phyloP scores from a whole-genome alignment of 805 yeast genomes.

The Lachancea dasiensis region DNA sequence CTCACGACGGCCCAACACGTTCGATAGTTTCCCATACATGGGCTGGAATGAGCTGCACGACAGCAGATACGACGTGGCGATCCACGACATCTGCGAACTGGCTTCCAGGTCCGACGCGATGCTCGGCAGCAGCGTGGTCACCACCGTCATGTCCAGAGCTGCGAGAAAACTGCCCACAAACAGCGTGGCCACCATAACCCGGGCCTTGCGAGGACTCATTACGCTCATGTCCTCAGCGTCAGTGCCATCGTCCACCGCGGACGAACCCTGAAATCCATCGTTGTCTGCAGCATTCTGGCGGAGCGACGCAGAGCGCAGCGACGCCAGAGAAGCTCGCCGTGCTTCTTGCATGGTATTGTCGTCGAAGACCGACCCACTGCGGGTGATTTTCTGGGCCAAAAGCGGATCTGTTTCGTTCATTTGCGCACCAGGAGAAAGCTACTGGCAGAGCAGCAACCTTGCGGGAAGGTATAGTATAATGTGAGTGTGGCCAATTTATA shows the following conservation, averaged over 20 bases:
- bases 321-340: background rate
- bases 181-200: slow-evolving; percentile 32
- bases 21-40: slow-evolving; percentile 37
- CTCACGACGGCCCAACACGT: slow-evolving; percentile 34
- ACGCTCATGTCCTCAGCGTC: background rate
- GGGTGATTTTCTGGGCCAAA: background rate
- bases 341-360: background rate
- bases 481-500: no score
- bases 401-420: slow-evolving; percentile 2
- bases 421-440: no score
- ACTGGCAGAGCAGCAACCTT: no score
- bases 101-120: slow-evolving; percentile 62
- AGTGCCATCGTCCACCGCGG: background rate
- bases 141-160: slow-evolving; percentile 59
- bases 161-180: slow-evolving; percentile 46
- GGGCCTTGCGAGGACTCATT: background rate
- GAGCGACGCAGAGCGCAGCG: background rate
- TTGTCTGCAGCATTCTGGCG: background rate
- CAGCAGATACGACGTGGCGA: slow-evolving; percentile 38
- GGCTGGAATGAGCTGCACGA: slow-evolving; percentile 40
- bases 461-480: no score
- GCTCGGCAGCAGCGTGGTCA: slow-evolving; percentile 54
- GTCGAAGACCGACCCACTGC: background rate
- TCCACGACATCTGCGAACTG: slow-evolving; percentile 51
- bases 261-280: background rate